These are phyloP conservation scores for Eucommia ulmoides DNA, from an alignment of 257 asterid genomes.

Conservation along the genomic window DNA sequence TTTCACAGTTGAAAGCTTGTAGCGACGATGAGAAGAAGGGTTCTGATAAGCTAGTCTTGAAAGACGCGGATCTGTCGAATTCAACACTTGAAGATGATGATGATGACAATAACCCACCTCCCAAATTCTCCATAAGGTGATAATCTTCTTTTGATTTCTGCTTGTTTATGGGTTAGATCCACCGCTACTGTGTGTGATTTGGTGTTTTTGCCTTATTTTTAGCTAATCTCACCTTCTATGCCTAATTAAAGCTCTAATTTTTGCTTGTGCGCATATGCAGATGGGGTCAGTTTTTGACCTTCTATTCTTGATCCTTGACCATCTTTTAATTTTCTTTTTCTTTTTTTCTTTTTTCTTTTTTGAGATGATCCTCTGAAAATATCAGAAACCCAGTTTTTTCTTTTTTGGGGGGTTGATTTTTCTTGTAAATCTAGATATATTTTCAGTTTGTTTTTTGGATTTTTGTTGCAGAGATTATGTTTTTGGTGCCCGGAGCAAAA, in stretches of 20 bases:
- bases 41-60: constrained; percentile 26
- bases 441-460: neutral
- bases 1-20: constrained; percentile 39
- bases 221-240: neutral
- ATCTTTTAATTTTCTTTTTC: no score
- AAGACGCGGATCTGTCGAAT: constrained; percentile 55
- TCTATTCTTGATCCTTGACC: no score
- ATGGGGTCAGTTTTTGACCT: no score
- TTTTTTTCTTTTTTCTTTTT: no score
- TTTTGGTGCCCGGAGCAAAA: constrained; percentile 46
- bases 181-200: constrained; percentile 6
- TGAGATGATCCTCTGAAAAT: no score
- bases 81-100: constrained; percentile 46
- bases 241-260: neutral
- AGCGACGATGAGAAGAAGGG: constrained; percentile 40
- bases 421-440: no score
- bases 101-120: constrained; percentile 32
- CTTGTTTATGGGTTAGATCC: constrained; percentile 30
- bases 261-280: neutral
- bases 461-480: constrained; percentile 71
- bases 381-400: no score
- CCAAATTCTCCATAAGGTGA: constrained; percentile 87
- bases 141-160: constrained; percentile 4
- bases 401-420: no score
- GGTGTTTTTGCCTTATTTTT: neutral